A percentile compares a stretch with the other conserved stretches of the same genome.
Evolutionary conservation across 306 rosid species (phyloP).

Genomic region (Begonia peltatifolia): DNA sequence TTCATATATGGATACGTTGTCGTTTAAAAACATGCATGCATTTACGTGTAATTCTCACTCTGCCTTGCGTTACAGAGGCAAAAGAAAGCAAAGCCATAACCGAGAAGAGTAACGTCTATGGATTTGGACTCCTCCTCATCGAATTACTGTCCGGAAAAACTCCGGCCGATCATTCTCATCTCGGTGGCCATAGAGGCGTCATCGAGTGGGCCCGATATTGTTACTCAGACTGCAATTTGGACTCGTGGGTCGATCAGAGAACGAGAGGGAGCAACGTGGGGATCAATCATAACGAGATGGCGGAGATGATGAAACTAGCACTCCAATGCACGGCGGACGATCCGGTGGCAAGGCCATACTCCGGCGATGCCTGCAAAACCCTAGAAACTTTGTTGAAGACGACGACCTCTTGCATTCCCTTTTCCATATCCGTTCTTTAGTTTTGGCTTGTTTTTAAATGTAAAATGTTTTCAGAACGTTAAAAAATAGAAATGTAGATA

Average conservation of each 20-base stretch:
- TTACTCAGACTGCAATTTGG: constrained; percentile 57
- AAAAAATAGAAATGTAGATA: no score
- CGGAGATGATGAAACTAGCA: constrained; percentile 61
- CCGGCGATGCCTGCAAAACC: constrained; percentile 35
- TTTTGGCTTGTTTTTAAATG: no score
- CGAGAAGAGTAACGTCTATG: constrained; percentile 58
- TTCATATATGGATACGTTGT: neutral
- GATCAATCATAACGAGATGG: constrained; percentile 33
- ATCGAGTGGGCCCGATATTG: constrained; percentile 88
- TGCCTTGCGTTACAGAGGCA: constrained; percentile 27
- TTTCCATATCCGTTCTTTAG: neutral
- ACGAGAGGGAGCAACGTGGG: constrained; percentile 27
- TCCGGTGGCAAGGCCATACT: constrained; percentile 70
- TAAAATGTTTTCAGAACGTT: no score
- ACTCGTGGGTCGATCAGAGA: constrained; percentile 52
- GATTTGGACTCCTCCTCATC: constrained; percentile 54
- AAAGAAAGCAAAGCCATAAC: constrained; percentile 23
- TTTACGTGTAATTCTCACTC: constrained; percentile 13
- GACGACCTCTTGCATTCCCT: constrained; percentile 18
- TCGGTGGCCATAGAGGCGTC: constrained; percentile 23
- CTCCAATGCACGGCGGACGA: constrained; percentile 64
- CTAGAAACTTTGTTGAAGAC: constrained; percentile 23
- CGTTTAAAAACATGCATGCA: neutral
- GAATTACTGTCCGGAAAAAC: constrained; percentile 69
- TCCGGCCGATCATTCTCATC: constrained; percentile 31